These are phyloP conservation scores for Dryas octopetala DNA, from an alignment of 306 rosid genomes.

Conservation along the genomic window DNA sequence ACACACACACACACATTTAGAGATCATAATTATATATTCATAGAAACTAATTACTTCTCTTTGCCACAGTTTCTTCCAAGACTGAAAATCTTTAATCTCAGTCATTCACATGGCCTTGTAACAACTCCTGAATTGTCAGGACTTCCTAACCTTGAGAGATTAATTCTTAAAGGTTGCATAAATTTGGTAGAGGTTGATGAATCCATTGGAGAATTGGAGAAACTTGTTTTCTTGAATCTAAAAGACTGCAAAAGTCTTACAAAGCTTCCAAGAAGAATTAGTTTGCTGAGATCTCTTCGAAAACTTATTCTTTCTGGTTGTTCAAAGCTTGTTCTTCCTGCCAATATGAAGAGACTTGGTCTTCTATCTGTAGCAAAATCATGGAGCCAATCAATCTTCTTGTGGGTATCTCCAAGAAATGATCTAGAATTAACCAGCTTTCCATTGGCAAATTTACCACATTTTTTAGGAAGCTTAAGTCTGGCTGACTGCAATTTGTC, in stretches of 20 bases:
- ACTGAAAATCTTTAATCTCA: conserved; percentile 1
- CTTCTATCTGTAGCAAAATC: neutral
- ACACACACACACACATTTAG: neutral
- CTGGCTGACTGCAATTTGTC: neutral
- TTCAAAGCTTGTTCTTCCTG: conserved; percentile 2
- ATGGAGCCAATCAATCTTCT: neutral
- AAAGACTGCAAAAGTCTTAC: conserved; percentile 12
- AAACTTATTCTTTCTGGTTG: conserved; percentile 9
- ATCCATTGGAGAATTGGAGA: conserved; percentile 17
- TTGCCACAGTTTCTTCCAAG: conserved; percentile 1
- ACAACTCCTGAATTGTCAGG: conserved; percentile 9
- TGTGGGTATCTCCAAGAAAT: neutral
- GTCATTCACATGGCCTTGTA: too few species aligned
- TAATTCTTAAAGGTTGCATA: conserved; percentile 11
- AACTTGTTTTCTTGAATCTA: conserved; percentile 10
- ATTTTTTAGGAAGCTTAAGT: neutral
- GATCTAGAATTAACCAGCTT: neutral
- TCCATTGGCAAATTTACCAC: neutral
- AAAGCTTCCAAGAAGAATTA: conserved; percentile 5
- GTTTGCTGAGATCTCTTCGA: neutral
- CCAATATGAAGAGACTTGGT: neutral
- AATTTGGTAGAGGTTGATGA: conserved; percentile 9
- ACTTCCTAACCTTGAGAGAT: conserved; percentile 8
- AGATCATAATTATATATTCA: neutral
- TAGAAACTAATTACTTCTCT: neutral